phyloP scores from a whole-genome alignment of 78 protist genomes.

The Dictyostelium capitatum region DNA sequence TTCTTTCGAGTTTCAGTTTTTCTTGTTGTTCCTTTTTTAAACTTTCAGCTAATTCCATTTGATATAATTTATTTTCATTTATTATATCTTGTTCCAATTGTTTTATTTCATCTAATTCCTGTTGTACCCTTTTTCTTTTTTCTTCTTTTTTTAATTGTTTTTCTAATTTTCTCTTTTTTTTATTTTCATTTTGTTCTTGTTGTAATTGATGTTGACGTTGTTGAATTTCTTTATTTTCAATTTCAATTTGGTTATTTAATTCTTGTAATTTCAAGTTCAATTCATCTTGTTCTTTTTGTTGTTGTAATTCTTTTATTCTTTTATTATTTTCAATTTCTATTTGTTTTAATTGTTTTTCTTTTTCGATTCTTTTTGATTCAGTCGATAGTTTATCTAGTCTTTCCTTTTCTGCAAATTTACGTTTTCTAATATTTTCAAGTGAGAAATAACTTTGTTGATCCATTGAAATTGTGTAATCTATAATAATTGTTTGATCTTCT shows the following conservation, averaged over 20 bases:
- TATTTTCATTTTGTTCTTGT: not conserved
- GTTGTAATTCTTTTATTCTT: not conserved
- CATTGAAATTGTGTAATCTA: not conserved
- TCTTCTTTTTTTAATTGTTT: not conserved
- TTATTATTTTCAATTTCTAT: not conserved
- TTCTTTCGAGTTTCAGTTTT: not conserved
- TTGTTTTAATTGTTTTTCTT: not conserved
- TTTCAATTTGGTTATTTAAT: not conserved
- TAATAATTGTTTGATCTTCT: not conserved
- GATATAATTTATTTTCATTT: not conserved
- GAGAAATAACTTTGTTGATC: not conserved
- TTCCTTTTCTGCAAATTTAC: conserved; percentile 14
- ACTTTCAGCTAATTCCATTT: not conserved
- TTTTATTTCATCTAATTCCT: not conserved
- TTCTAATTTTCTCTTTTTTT: not conserved
- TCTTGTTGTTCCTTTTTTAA: not conserved
- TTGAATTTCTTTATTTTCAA: not conserved
- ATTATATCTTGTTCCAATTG: not conserved
- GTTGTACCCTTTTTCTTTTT: conserved; percentile 4
- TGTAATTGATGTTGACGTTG: too few relatives aligned
- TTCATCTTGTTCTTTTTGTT: not conserved
- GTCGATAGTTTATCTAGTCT: not conserved
- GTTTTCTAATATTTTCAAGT: conserved; percentile 4
- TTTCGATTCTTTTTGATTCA: not conserved
- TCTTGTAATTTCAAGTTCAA: not conserved